Evolutionary conservation across 1,139 yeast species (phyloP).

Genomic region (Yamadazyma songkhlaensis): DNA sequence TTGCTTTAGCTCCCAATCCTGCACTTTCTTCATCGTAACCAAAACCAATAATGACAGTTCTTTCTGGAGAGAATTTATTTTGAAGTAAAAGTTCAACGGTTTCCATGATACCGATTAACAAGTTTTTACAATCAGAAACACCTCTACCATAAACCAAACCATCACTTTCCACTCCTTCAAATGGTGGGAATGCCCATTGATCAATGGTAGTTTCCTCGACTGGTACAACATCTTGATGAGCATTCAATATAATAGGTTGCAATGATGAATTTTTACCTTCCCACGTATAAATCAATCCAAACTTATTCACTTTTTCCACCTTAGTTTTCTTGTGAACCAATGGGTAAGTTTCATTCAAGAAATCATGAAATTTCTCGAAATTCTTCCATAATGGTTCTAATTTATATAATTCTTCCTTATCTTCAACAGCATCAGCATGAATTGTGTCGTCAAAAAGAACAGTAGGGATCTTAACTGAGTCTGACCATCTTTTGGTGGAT

Average conservation of each 20-base stretch:
- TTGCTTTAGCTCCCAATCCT: conserved; percentile 37
- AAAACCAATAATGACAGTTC: conserved; percentile 44
- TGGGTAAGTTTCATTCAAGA: conserved; percentile 29
- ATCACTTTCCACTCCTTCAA: conserved; percentile 43
- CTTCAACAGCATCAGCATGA: conserved; percentile 22
- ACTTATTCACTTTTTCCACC: conserved; percentile 31
- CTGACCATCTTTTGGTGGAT: conserved; percentile 45
- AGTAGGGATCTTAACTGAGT: conserved; percentile 63
- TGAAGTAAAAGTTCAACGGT: conserved; percentile 40
- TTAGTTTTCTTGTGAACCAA: conserved; percentile 28
- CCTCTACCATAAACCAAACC: conserved; percentile 45
- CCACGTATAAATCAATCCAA: conserved; percentile 39
- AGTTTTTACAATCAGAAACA: conserved; percentile 44
- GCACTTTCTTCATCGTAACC: conserved; percentile 51
- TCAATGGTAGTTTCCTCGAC: conserved; percentile 37
- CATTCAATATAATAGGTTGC: conserved; percentile 44
- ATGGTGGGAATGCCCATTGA: conserved; percentile 47
- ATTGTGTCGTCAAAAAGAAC: conserved; percentile 57
- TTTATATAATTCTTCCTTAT: conserved; percentile 23
- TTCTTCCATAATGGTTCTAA: conserved; percentile 29
- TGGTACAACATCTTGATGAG: conserved; percentile 55
- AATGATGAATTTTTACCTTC: conserved; percentile 24
- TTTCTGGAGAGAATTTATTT: conserved; percentile 34
- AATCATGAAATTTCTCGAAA: conserved; percentile 27
- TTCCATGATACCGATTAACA: conserved; percentile 41